Percentiles rank a stretch among this genome's conserved stretches.
These are phyloP conservation scores for Mortierella sp. DNA, from an alignment of 371 early-diverging fungal species.

Conservation along the genomic window DNA sequence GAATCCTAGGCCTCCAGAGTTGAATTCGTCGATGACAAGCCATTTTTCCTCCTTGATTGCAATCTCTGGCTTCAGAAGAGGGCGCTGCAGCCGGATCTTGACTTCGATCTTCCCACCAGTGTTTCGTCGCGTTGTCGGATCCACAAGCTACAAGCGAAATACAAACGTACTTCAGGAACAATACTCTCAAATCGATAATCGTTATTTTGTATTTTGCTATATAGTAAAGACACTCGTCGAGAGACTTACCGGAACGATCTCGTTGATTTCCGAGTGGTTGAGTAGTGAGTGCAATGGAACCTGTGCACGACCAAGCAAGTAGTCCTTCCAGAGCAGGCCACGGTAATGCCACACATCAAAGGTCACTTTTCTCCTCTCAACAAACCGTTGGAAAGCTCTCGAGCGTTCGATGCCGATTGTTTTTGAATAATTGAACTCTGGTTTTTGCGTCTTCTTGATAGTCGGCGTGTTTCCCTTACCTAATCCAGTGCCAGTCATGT, in stretches of 20 bases:
- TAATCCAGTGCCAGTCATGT: slow-evolving; percentile 60
- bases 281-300: slow-evolving; percentile 70
- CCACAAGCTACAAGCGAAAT: slow-evolving; percentile 60
- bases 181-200: too few relatives aligned
- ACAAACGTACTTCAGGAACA: too few relatives aligned
- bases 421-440: slow-evolving; percentile 68
- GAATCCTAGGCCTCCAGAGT: slow-evolving; percentile 51
- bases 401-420: slow-evolving; percentile 73
- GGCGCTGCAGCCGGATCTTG: slow-evolving; percentile 72
- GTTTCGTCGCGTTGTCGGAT: slow-evolving; percentile 66
- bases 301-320: slow-evolving; percentile 71
- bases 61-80: slow-evolving; percentile 73
- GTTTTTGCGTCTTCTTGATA: slow-evolving; percentile 51
- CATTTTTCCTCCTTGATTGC: slow-evolving; percentile 74
- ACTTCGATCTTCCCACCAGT: slow-evolving; percentile 81
- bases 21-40: slow-evolving; percentile 72
- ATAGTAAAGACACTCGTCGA: too few relatives aligned
- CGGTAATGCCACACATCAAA: slow-evolving; percentile 80
- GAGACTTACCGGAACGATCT: slow-evolving; percentile 76
- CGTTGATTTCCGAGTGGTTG: slow-evolving; percentile 74
- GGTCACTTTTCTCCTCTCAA: slow-evolving; percentile 74
- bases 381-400: slow-evolving; percentile 68
- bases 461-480: slow-evolving; percentile 77
- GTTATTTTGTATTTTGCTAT: too few relatives aligned
- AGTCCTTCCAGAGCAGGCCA: slow-evolving; percentile 67